phyloP scores from a whole-genome alignment of 75 land plant genomes.

The Adiantum capillusveneris region DNA sequence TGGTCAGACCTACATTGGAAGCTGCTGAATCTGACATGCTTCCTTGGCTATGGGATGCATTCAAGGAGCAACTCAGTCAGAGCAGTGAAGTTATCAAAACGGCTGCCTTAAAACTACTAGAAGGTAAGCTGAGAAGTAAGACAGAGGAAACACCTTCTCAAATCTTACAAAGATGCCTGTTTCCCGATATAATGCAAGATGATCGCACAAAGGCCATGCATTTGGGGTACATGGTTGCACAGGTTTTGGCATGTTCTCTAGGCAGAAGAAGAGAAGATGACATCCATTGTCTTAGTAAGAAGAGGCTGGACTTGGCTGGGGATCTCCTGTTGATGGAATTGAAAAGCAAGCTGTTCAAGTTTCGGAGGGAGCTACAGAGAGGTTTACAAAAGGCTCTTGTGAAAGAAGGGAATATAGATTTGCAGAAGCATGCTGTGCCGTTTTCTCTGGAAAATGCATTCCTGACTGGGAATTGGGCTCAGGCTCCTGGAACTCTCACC shows the following conservation, averaged over 20 bases:
- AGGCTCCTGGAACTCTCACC: conserved; percentile 32
- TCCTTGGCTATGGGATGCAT: conserved; percentile 23
- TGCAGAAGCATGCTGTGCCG: conserved; percentile 38
- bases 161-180: conserved; percentile 30
- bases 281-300: conserved; percentile 63
- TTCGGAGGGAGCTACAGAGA: conserved; percentile 48
- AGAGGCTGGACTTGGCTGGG: conserved; percentile 77
- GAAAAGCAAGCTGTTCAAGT: conserved; percentile 36
- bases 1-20: conserved; percentile 48
- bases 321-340: conserved; percentile 61
- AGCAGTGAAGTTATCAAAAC: neutral
- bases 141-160: conserved; percentile 33
- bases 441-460: conserved; percentile 63
- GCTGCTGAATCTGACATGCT: conserved; percentile 44
- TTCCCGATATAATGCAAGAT: conserved; percentile 33
- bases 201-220: conserved; percentile 49
- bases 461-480: conserved; percentile 70
- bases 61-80: neutral
- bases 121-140: conserved; percentile 12
- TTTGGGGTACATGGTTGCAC: conserved; percentile 75
- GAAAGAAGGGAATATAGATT: conserved; percentile 19
- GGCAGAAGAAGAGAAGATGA: conserved; percentile 56
- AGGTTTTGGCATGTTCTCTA: conserved; percentile 43
- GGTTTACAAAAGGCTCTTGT: conserved; percentile 53
- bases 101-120: conserved; percentile 14